Conservation (phyloP, 2,329 filamentous ascomycete genomes). For the Phaeosphaeriaceae sp. region DNA sequence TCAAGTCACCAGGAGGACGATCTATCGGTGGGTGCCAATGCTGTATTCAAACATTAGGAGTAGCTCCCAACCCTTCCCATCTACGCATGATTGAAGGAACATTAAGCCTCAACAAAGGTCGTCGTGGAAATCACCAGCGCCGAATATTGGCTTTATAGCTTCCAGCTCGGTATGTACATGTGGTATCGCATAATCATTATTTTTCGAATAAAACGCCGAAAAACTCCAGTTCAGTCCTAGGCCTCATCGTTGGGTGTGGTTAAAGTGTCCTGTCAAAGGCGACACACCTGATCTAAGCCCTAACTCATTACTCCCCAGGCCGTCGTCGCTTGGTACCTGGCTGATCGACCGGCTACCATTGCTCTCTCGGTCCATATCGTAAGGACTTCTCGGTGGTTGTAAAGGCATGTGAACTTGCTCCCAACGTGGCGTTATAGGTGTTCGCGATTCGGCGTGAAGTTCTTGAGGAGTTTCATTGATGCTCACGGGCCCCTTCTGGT, state of each 20-base stretch:
- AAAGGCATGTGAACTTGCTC: constrained; percentile 27
- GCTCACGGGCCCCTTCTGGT: constrained; percentile 27
- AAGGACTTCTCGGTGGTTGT: constrained; percentile 11
- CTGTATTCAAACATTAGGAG: no score
- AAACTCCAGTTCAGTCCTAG: background rate
- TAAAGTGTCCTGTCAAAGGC: constrained; percentile 23
- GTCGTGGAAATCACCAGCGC: background rate
- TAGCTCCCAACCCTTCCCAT: no score
- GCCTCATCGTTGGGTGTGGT: background rate
- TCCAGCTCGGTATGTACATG: background rate
- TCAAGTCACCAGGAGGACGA: no score
- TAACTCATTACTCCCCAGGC: constrained; percentile 11
- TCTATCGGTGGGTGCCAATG: no score
- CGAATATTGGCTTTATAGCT: background rate
- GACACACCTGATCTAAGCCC: constrained; percentile 19
- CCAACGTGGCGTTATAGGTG: constrained; percentile 28
- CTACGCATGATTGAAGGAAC: background rate
- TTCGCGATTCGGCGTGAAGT: constrained; percentile 27
- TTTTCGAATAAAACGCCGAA: background rate
- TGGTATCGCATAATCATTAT: constrained; percentile 1
- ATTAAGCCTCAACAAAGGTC: background rate
- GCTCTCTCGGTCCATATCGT: constrained; percentile 30
- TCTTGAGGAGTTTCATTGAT: constrained; percentile 34
- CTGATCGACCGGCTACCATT: constrained; percentile 26
- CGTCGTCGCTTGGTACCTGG: constrained; percentile 32